A percentile compares a stretch with the other conserved stretches of the same genome.
Evolutionary conservation across 75 land plant genomes (phyloP).

Genomic region (Pinus taeda): DNA sequence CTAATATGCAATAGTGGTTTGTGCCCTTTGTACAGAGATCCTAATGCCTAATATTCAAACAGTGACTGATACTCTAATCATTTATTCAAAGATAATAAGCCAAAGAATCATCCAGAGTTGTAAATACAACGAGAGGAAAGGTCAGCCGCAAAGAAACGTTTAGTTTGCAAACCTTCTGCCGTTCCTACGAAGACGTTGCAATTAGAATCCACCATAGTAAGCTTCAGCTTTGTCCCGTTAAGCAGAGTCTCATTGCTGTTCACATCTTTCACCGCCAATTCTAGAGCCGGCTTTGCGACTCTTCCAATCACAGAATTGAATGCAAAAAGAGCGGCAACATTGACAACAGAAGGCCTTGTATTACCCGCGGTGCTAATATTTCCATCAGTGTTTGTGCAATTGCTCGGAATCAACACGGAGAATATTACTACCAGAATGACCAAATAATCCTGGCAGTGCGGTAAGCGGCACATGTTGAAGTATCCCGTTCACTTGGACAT

Average conservation of each 20-base stretch:
- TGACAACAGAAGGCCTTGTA: constrained; percentile 27
- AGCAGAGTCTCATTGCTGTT: constrained; percentile 46
- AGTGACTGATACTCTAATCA: no score
- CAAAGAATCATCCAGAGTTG: no score
- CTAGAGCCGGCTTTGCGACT: constrained; percentile 39
- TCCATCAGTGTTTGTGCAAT: background rate
- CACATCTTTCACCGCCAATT: constrained; percentile 65
- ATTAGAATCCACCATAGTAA: constrained; percentile 24
- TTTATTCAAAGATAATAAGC: no score
- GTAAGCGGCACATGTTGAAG: background rate
- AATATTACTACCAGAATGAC: background rate
- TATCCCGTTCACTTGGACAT: background rate
- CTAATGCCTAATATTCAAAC: no score
- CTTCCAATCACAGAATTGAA: constrained; percentile 52
- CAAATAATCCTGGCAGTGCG: background rate
- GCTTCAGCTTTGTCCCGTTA: constrained; percentile 14
- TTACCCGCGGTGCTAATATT: background rate
- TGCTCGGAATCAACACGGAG: background rate
- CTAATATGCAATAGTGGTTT: no score
- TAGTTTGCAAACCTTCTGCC: constrained; percentile 11
- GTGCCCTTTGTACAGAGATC: no score
- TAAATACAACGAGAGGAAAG: no score
- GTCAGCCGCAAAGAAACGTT: no score
- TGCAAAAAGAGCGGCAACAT: constrained; percentile 63
- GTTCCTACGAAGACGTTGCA: constrained; percentile 36